Base-by-base conservation (phyloP, 768 basidiomycete species). In the Cystobasidium onofrii region DNA sequence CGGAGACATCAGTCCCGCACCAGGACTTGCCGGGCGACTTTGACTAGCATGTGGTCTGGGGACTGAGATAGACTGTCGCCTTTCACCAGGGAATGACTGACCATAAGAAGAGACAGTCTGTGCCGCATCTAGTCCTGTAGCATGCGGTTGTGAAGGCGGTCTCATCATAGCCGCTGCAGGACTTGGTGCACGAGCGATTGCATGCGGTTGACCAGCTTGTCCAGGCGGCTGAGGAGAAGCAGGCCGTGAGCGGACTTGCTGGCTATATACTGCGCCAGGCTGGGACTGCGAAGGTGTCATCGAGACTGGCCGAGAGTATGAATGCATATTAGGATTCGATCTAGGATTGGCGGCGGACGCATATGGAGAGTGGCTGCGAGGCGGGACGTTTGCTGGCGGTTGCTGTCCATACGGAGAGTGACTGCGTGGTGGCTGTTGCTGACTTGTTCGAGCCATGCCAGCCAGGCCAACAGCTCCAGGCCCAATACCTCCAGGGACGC, bases 71-170 rank as follows among this genome's bases (percentile, higher is more conserved):
- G 75, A 71, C 27, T 50, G 33, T 15, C 75, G 70, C 10, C 80
- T 73, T 80, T 96, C 94, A 1, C 92, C 93, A 7, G 93, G 94
- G 79, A 97, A 86, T 0, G 88, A 86, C 78, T 92, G 91, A 31
- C 88, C 86, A 78, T 97, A 97, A 76, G 87, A 85, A 0, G 84
- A 83, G 18, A 92, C 81, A 15, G 67, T 29, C 27, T 15, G 12
- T 23, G 60, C 1, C n/a, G 62, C 66, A 39, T 64, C 64, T 25
- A 54, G 36, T 4, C 41, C 39, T 13, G 13, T 10, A 23, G 70
- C 25, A 3, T 75, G 66, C 15, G 65, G 44, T 20, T 61, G 25
- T 10, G 73, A 46, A 7, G 76, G 74, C 1, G 76, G 76, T 39
- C 74, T 75, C 78, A 79, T 79, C 74, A 76, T 71, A 7, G 76